Base-by-base conservation (phyloP, 306 rosid genomes). In the Prunus dulcis region DNA sequence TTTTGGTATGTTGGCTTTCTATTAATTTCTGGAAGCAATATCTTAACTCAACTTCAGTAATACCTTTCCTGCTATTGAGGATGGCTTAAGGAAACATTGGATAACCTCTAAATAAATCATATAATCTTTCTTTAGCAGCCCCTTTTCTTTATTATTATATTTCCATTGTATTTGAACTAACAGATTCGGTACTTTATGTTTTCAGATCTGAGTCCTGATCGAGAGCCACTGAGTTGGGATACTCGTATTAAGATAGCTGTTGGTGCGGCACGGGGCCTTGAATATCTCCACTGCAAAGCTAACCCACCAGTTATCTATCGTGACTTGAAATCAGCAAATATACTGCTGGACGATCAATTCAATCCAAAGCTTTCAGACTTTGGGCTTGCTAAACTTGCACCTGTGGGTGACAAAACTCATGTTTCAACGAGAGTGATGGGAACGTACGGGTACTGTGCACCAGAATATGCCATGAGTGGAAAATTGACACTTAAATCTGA, bases 361-460 rank as follows among this genome's bases (percentile, higher is more conserved):
- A 82, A 86, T 75, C 96, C 98, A 11, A 95, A 91, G 81, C 93
- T 95, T 63, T 95, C 99, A 12, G 99, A 95, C 81, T 95, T 94
- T 77, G 98, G 98, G 58, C 96, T 95, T 41, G 98, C 98, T 47
- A 95, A 95, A 82, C 87, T 92, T 55, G 97, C 97, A 73, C 97
- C 98, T 67, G 98, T 92, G 56, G 98, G 98, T n/a, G 97, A 95
- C 78, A 90, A 89, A 27, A 92, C 98, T 45, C 98, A 95, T 80
- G 98, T 95, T 79, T 95, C 98, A 61, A 95, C 98, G 12, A 85
- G 98, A 88, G 96, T 94, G 53, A 94, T 94, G 98, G 98, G 97
- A 78, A 94, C 97, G 12, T 90, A 91, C 57, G 97, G 98, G 55
- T 91, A 94, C 85, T 92, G 99, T 71, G 99, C 99, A 9, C 99